phyloP scores from a whole-genome alignment of 2,329 filamentous ascomycete species.

The Chalaropsis ovoidea region DNA sequence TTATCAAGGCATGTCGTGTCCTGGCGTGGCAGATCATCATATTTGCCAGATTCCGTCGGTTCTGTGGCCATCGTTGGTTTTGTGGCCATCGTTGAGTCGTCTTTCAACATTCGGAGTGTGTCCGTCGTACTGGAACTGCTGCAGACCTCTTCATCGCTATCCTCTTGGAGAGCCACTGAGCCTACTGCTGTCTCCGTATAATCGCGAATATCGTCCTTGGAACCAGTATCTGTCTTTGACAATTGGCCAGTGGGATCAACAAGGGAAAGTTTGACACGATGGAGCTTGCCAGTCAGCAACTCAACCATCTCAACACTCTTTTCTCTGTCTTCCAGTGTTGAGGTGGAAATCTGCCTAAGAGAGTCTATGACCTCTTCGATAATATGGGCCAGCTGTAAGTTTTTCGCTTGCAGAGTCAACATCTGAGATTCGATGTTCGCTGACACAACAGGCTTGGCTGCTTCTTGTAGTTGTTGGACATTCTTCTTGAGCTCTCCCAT shows the following conservation, averaged over 20 bases:
- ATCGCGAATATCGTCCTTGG: neutral
- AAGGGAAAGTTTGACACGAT: constrained; percentile 53
- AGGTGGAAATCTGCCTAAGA: constrained; percentile 50
- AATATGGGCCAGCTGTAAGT: constrained; percentile 56
- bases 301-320: constrained; percentile 47
- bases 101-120: too few species aligned
- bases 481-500: constrained; percentile 71
- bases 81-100: too few species aligned
- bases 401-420: constrained; percentile 50
- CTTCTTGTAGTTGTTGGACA: constrained; percentile 40
- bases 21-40: too few species aligned
- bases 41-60: too few species aligned
- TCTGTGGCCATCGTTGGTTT: too few species aligned
- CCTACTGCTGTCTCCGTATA: neutral
- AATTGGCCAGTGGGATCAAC: constrained; percentile 43
- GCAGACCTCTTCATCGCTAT: neutral
- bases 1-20: too few species aligned
- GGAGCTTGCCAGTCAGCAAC: constrained; percentile 50
- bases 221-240: neutral
- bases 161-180: neutral
- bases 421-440: constrained; percentile 10
- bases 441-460: constrained; percentile 26
- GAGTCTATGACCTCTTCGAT: constrained; percentile 55
- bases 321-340: constrained; percentile 40
- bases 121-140: neutral